Conservation (phyloP, 257 asterid species). For the Scutellaria barbata region DNA sequence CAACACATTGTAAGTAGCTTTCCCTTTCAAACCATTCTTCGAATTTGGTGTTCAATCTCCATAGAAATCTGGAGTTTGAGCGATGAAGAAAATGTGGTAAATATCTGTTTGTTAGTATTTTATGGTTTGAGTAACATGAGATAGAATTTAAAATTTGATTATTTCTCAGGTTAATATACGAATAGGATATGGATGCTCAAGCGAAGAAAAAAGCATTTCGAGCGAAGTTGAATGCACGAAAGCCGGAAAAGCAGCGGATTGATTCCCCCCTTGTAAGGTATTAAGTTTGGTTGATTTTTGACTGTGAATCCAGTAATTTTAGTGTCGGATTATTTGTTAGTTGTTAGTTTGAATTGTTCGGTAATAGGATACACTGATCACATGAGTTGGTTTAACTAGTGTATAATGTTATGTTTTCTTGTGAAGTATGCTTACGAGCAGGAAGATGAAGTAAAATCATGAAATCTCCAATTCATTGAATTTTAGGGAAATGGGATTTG, state of each 20-base stretch:
- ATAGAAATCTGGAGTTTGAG: neutral
- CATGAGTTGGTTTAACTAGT: neutral
- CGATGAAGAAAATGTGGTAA: neutral
- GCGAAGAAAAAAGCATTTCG: constrained; percentile 82
- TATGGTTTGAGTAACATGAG: neutral
- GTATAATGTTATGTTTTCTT: neutral
- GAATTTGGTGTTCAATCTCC: constrained; percentile 14
- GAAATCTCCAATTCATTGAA: neutral
- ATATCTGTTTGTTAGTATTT: neutral
- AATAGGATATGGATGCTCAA: constrained; percentile 56
- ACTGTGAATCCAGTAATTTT: constrained; percentile 17
- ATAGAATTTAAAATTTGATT: constrained; percentile 20
- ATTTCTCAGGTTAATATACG: constrained; percentile 26
- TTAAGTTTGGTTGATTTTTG: constrained; percentile 17
- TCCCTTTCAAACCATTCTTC: neutral
- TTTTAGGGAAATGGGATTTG: constrained; percentile 4
- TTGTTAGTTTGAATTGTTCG: neutral
- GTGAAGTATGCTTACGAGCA: neutral
- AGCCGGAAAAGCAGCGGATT: constrained; percentile 71
- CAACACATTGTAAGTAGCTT: neutral
- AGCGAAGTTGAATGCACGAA: constrained; percentile 70
- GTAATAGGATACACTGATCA: neutral
- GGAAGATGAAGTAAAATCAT: constrained; percentile 17
- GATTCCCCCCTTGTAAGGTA: constrained; percentile 93
- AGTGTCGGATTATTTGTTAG: neutral